Evolutionary conservation across 2,329 filamentous ascomycete genomes (phyloP).

Genomic region (Chaetomium sp.): DNA sequence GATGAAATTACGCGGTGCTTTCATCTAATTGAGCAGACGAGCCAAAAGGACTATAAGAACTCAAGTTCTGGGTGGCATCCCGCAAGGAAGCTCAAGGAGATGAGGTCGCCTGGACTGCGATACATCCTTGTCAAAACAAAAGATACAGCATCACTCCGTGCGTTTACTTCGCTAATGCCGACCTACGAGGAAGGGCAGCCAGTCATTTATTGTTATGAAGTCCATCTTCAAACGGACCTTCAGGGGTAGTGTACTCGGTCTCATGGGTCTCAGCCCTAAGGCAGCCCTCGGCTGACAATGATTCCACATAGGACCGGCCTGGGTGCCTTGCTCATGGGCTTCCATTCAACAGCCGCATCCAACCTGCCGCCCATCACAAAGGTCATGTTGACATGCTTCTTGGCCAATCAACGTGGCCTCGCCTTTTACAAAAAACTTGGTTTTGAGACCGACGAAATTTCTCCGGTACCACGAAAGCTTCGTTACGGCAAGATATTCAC

Average conservation of each 20-base stretch:
- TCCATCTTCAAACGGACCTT: conserved; percentile 56
- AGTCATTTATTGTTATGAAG: conserved; percentile 73
- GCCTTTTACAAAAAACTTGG: conserved; percentile 57
- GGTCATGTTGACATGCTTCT: conserved; percentile 69
- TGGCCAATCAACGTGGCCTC: conserved; percentile 50
- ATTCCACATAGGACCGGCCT: conserved; percentile 49
- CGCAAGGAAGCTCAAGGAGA: conserved; percentile 56
- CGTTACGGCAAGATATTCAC: conserved; percentile 47
- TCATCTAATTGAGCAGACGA: conserved; percentile 55
- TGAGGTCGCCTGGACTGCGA: conserved; percentile 59
- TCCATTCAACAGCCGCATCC: conserved; percentile 47
- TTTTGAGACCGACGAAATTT: conserved; percentile 48
- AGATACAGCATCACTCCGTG: conserved; percentile 32
- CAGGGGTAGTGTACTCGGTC: conserved; percentile 40
- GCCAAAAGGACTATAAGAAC: conserved; percentile 54
- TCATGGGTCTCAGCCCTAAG: not conserved
- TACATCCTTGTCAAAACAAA: conserved; percentile 55
- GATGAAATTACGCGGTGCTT: conserved; percentile 49
- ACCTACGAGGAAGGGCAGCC: conserved; percentile 58
- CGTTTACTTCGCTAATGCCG: conserved; percentile 65
- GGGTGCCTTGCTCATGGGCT: conserved; percentile 51
- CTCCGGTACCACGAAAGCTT: conserved; percentile 47
- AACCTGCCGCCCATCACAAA: conserved; percentile 53
- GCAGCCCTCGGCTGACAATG: conserved; percentile 6
- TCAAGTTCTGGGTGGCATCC: conserved; percentile 60